These are phyloP conservation scores for Trypanosoma avium DNA, from an alignment of 208 protist species.

Conservation along the genomic window DNA sequence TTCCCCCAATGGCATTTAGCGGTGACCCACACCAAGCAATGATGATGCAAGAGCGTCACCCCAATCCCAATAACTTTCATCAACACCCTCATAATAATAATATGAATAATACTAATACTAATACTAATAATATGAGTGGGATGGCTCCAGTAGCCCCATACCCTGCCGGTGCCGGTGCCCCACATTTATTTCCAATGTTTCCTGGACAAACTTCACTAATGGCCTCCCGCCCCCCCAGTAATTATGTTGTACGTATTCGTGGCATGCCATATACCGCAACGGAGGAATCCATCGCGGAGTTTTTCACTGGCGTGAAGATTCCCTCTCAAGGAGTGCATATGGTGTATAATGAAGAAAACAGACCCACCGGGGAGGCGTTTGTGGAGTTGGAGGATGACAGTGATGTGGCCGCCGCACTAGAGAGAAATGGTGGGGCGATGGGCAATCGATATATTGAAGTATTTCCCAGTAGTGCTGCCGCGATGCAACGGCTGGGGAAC, in stretches of 20 bases:
- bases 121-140: too few species aligned
- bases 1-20: conserved; percentile 15
- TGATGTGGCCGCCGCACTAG: conserved; percentile 30
- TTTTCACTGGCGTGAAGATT: conserved; percentile 37
- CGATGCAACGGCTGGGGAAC: conserved; percentile 27
- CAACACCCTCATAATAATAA: too few species aligned
- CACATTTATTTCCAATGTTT: conserved; percentile 21
- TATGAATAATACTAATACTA: too few species aligned
- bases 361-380: conserved; percentile 46
- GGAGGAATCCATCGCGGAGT: conserved; percentile 47
- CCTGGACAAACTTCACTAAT: conserved; percentile 21
- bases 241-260: conserved; percentile 39
- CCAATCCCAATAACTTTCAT: too few species aligned
- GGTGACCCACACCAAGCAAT: conserved; percentile 1
- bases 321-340: conserved; percentile 47
- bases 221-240: conserved; percentile 13
- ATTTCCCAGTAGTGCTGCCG: conserved; percentile 30
- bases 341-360: conserved; percentile 37
- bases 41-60: too few species aligned
- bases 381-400: conserved; percentile 38
- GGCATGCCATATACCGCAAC: conserved; percentile 44
- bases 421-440: conserved; percentile 31
- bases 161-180: neutral
- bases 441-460: conserved; percentile 50
- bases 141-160: conserved; percentile 5